phyloP scores from a whole-genome alignment of 352 stramenopile genomes.

The Globisporangium nagaii region DNA sequence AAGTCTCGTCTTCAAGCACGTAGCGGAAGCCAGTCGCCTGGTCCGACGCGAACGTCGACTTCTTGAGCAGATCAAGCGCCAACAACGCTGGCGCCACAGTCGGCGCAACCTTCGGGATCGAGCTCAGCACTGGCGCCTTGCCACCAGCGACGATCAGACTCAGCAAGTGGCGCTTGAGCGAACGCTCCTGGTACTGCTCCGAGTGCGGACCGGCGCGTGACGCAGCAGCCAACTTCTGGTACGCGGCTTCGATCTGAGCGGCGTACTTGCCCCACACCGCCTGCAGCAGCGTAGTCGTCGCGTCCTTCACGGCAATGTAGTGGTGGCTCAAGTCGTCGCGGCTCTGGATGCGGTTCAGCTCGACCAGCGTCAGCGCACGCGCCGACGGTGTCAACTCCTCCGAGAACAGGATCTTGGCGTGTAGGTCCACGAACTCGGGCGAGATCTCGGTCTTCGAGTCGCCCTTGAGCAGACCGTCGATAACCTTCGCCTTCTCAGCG shows the following conservation, averaged over 20 bases:
- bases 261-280: constrained; percentile 66
- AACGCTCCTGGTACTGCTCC: constrained; percentile 72
- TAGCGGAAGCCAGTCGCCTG: constrained; percentile 56
- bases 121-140: constrained; percentile 38
- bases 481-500: too few relatives aligned
- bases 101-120: constrained; percentile 32
- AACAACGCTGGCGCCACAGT: constrained; percentile 40
- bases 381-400: constrained; percentile 50
- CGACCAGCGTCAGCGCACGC: constrained; percentile 50
- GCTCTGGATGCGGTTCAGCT: constrained; percentile 53
- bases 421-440: too few relatives aligned
- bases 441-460: too few relatives aligned
- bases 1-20: constrained; percentile 58
- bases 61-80: constrained; percentile 51
- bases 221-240: constrained; percentile 40
- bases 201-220: constrained; percentile 43
- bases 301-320: constrained; percentile 57
- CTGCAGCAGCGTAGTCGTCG: constrained; percentile 57
- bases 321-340: constrained; percentile 65
- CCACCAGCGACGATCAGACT: constrained; percentile 54
- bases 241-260: constrained; percentile 48
- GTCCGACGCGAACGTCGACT: constrained; percentile 66
- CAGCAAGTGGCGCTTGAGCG: constrained; percentile 60
- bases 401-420: too few relatives aligned
- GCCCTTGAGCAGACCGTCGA: too few relatives aligned